Evolutionary conservation across 83 land plant species (phyloP), one percentile per base, ranked within the genome.

Genomic region (Picea abies): DNA sequence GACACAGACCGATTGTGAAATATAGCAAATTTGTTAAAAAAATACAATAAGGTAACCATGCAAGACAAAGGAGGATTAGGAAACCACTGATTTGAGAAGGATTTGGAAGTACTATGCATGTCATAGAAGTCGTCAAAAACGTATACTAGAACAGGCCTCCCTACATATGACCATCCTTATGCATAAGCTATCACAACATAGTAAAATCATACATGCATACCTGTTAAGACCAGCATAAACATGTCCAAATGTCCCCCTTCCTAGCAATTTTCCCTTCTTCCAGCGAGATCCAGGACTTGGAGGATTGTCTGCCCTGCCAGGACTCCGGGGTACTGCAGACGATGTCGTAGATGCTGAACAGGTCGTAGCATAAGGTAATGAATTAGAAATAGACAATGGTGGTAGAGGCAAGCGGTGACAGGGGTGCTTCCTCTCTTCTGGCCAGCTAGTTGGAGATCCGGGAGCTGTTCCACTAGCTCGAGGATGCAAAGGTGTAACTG

Each of bases 161-260:
- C 80, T 4, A 52, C 61, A 7, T 19, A 67, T 41, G 19, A 1
- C 61, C 15, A 23, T 61, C 68, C 37, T 4, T 81, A 22, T 37
- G 44, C 29, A 56, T 29, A 44, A 56, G 4, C 37, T 8, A 75
- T 75, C 22, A 56, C 58, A 56, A 2, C 10, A 75, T 47, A 29
- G 22, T 60, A 47, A 75, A 37, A 47, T 75, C 12, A 75, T 22
- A 26, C 22, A 81, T 25, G 25, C 15, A 20, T 83, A 94, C 96
- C 92, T 91, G 85, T 93, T 91, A 87, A 94, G 93, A 35, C 96
- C 96, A 80, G 91, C 80, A 85, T 94, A 94, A 11, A 94, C 96
- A 76, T 94, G 93, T 56, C 96, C 96, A 89, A 91, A 94, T 23
- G 95, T 89, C 49, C 95, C 96, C 66, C 92, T 79, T 14, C 96